Conservation (phyloP, 768 basidiomycete species). For the Serendipita indica region DNA sequence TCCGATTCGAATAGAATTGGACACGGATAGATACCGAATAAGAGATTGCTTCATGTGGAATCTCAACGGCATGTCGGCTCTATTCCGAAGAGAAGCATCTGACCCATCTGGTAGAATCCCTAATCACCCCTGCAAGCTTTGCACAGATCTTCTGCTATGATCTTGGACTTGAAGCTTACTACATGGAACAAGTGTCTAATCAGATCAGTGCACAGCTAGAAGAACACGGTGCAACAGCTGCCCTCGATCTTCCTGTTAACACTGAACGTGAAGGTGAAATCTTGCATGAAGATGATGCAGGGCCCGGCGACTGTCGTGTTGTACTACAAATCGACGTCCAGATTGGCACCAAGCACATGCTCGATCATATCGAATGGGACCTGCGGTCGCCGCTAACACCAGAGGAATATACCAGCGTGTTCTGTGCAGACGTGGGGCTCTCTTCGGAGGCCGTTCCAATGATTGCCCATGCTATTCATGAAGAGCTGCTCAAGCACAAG, state of each 20-base stretch:
- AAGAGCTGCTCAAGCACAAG: conserved; percentile 90
- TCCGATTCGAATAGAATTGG: conserved; percentile 90
- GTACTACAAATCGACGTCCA: conserved; percentile 93
- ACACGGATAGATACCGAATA: conserved; percentile 79
- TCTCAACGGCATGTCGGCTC: conserved; percentile 46
- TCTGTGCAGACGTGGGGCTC: conserved; percentile 77
- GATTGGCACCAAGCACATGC: conserved; percentile 76
- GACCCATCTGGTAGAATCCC: conserved; percentile 10
- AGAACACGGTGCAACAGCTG: conserved; percentile 70
- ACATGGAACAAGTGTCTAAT: conserved; percentile 65
- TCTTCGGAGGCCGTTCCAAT: conserved; percentile 78
- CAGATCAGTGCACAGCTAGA: conserved; percentile 86
- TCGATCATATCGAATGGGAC: conserved; percentile 98
- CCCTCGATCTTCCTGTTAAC: conserved; percentile 45
- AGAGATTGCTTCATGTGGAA: conserved; percentile 97
- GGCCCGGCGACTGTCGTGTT: conserved; percentile 60
- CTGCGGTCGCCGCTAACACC: conserved; percentile 85
- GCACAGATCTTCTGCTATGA: conserved; percentile 80
- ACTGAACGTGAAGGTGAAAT: conserved; percentile 19
- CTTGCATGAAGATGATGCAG: conserved; percentile 32
- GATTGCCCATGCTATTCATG: conserved; percentile 85
- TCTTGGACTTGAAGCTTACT: conserved; percentile 58
- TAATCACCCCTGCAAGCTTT: conserved; percentile 74
- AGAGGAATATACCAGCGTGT: conserved; percentile 61
- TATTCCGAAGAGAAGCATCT: background rate